Percentiles rank a stretch among this genome's conserved stretches.
Conservation (phyloP, 495 filamentous ascomycete genomes). For the Lichenothelia convexa region DNA sequence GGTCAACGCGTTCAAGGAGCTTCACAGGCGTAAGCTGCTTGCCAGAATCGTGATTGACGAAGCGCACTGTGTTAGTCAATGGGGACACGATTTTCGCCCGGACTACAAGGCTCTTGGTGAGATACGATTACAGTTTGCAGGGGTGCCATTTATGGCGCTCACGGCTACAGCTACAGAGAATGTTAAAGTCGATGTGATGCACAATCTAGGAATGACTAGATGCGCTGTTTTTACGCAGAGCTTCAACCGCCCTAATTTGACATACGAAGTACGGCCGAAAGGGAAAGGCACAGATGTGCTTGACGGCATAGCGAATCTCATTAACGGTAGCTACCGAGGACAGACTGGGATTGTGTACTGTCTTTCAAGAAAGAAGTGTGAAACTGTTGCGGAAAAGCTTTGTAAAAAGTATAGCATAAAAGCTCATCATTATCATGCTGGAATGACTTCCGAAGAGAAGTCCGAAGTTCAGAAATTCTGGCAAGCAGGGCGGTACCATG, state of each 20-base stretch:
- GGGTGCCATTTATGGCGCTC: constrained; percentile 79
- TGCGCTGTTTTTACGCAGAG: constrained; percentile 71
- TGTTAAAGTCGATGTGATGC: constrained; percentile 75
- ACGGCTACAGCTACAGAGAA: constrained; percentile 90
- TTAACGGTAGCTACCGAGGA: constrained; percentile 41
- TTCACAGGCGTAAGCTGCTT: constrained; percentile 48
- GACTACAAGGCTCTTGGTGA: constrained; percentile 80
- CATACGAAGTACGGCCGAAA: constrained; percentile 58
- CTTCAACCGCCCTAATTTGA: constrained; percentile 85
- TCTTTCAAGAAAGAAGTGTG: constrained; percentile 65
- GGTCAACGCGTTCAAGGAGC: constrained; percentile 35
- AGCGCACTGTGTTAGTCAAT: constrained; percentile 96
- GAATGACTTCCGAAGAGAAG: constrained; percentile 45
- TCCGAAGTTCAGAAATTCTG: constrained; percentile 52
- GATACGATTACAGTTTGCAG: constrained; percentile 46
- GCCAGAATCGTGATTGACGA: constrained; percentile 94
- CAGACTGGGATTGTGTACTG: constrained; percentile 92
- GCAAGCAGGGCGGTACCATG: constrained; percentile 60
- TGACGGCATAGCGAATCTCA: constrained; percentile 50
- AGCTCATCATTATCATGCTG: constrained; percentile 75
- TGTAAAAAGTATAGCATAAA: constrained; percentile 39
- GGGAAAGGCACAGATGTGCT: constrained; percentile 37
- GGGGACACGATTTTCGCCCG: constrained; percentile 96
- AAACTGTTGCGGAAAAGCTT: constrained; percentile 57
- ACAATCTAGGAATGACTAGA: constrained; percentile 61